Conservation (phyloP, 108 stramenopile genomes). For the Chaetoceros tenuissimus region DNA sequence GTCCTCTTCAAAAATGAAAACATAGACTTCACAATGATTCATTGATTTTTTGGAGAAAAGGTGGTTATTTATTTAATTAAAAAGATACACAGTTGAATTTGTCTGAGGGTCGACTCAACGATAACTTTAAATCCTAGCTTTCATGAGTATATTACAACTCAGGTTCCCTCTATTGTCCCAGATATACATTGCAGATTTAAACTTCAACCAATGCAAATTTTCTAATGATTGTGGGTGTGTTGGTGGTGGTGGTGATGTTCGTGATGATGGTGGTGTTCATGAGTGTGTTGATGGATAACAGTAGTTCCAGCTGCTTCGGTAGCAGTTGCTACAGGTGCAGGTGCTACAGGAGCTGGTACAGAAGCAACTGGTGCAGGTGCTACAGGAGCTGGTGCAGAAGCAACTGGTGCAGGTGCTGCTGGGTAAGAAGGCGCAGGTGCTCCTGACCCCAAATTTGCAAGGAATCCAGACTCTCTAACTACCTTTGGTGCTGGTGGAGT, state of each 20-base stretch:
- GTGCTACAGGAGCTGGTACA: background rate
- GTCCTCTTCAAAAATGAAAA: too few species aligned
- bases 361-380: background rate
- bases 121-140: too few species aligned
- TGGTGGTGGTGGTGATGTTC: slow-evolving; percentile 4
- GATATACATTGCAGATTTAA: too few species aligned
- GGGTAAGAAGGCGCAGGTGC: background rate
- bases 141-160: too few species aligned
- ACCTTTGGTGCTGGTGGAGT: background rate
- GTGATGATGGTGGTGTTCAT: slow-evolving; percentile 5
- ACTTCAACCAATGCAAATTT: too few species aligned
- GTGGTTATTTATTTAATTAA: too few species aligned
- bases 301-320: background rate
- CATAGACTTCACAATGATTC: too few species aligned
- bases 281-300: background rate
- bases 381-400: background rate
- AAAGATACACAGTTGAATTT: too few species aligned
- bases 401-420: background rate
- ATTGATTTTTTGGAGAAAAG: too few species aligned
- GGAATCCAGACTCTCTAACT: background rate
- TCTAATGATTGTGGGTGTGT: background rate
- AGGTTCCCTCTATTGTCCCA: too few species aligned
- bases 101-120: too few species aligned
- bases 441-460: background rate
- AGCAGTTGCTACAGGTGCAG: background rate